Percentiles rank a stretch among this genome's conserved stretches.
Evolutionary conservation across 169 alveolate genomes (phyloP).

Genomic region (Plasmodium adleri): DNA sequence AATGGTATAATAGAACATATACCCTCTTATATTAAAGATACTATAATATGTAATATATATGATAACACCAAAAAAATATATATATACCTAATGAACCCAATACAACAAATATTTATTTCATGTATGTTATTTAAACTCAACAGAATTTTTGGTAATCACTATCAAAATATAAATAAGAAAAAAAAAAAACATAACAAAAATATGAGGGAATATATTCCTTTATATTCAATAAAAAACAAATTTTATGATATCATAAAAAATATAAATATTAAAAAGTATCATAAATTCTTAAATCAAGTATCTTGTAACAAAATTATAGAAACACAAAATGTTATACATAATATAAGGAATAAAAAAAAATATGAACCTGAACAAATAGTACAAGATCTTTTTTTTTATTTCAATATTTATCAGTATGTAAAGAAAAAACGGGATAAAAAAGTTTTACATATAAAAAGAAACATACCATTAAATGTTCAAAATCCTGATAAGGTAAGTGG

Average conservation of each 20-base stretch:
- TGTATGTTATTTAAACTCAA: slow-evolving; percentile 32
- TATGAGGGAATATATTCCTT: background rate
- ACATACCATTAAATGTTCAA: no score
- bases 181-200: no score
- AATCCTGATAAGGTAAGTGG: no score
- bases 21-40: slow-evolving; percentile 23
- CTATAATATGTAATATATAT: background rate
- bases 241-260: slow-evolving; percentile 35
- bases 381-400: slow-evolving; percentile 37
- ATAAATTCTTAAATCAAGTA: slow-evolving; percentile 25
- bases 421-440: no score
- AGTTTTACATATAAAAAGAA: no score
- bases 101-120: slow-evolving; percentile 54
- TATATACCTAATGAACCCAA: slow-evolving; percentile 7
- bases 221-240: slow-evolving; percentile 5
- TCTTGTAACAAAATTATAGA: slow-evolving; percentile 63
- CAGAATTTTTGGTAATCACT: slow-evolving; percentile 13
- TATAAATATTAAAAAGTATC: slow-evolving; percentile 45
- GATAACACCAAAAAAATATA: background rate
- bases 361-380: slow-evolving; percentile 17
- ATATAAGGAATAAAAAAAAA: slow-evolving; percentile 2
- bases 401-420: slow-evolving; percentile 14
- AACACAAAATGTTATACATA: slow-evolving; percentile 23
- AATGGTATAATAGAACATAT: slow-evolving; percentile 13
- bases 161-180: slow-evolving; percentile 11